These are phyloP conservation scores for Penicillium brevicompactum DNA, from an alignment of 2,329 filamentous ascomycete genomes.

Conservation along the genomic window DNA sequence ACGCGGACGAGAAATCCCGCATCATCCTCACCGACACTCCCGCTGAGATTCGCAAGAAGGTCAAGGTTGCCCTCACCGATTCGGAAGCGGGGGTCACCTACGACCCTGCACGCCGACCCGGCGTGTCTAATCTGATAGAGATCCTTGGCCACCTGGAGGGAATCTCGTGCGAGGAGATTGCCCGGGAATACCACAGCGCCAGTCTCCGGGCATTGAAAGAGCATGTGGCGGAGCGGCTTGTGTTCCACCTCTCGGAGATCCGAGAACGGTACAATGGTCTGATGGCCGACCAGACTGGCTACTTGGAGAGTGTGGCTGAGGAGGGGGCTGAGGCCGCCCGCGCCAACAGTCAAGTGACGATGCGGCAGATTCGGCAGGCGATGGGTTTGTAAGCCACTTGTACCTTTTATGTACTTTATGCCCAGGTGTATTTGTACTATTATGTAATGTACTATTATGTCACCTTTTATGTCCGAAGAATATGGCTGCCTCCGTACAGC, in stretches of 20 bases:
- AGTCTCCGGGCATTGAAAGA: constrained; percentile 65
- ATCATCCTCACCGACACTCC: constrained; percentile 78
- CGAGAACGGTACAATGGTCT: constrained; percentile 38
- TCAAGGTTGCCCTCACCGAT: constrained; percentile 78
- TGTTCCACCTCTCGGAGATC: constrained; percentile 32
- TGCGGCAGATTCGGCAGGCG: constrained; percentile 32
- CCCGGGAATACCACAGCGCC: constrained; percentile 45
- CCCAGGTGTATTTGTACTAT: neutral
- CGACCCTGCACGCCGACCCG: constrained; percentile 69
- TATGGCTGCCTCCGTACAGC: too few relatives aligned
- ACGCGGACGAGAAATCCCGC: constrained; percentile 68
- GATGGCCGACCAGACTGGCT: constrained; percentile 29
- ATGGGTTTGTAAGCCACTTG: constrained; percentile 31
- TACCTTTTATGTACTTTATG: neutral
- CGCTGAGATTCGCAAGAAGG: constrained; percentile 66
- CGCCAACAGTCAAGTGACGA: constrained; percentile 34
- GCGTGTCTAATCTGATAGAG: constrained; percentile 83
- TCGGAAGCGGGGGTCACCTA: constrained; percentile 68
- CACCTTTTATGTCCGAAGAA: neutral
- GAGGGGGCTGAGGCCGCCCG: constrained; percentile 34
- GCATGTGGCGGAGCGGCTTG: constrained; percentile 55
- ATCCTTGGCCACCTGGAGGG: constrained; percentile 71
- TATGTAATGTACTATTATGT: neutral
- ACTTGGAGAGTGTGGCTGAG: constrained; percentile 34
- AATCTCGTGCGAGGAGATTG: constrained; percentile 48